Percentiles rank a stretch among this genome's conserved stretches.
Evolutionary conservation across 495 filamentous ascomycete species (phyloP).

Genomic region (Pseudomonodictys pantanalensis): DNA sequence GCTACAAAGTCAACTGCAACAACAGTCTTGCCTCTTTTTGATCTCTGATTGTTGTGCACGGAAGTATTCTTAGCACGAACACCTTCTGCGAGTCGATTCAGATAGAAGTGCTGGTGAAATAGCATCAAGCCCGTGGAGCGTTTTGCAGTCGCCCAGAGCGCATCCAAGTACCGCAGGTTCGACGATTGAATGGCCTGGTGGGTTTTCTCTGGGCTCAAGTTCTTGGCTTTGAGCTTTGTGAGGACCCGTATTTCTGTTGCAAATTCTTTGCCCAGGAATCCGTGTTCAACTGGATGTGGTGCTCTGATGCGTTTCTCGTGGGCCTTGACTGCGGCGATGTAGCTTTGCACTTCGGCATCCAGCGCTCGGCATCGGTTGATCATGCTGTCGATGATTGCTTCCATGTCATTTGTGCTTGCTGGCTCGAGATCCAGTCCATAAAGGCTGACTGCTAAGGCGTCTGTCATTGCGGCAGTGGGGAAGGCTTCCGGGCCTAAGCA

Average conservation of each 20-base stretch:
- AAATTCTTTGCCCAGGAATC: constrained; percentile 34
- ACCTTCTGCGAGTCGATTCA: constrained; percentile 22
- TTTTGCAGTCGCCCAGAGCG: constrained; percentile 42
- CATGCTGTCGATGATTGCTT: constrained; percentile 25
- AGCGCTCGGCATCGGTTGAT: constrained; percentile 29
- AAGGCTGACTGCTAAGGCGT: neutral
- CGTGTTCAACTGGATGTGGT: constrained; percentile 33
- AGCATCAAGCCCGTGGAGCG: constrained; percentile 30
- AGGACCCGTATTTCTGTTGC: constrained; percentile 36
- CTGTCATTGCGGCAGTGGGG: neutral
- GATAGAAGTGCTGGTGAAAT: constrained; percentile 34
- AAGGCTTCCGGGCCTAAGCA: neutral
- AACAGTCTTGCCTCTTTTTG: constrained; percentile 16
- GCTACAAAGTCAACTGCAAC: constrained; percentile 39
- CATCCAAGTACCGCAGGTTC: constrained; percentile 41
- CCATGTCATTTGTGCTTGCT: neutral
- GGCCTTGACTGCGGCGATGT: constrained; percentile 20
- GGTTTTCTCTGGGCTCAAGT: constrained; percentile 24
- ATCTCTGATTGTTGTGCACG: constrained; percentile 4
- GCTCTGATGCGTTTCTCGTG: constrained; percentile 19
- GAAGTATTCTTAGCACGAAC: constrained; percentile 5
- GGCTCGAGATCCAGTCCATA: neutral
- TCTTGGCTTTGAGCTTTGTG: constrained; percentile 18
- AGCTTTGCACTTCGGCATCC: constrained; percentile 34
- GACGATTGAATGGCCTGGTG: constrained; percentile 35